Evolutionary conservation across 331 rosid species (phyloP).

Genomic region (Telfairia occidentalis): DNA sequence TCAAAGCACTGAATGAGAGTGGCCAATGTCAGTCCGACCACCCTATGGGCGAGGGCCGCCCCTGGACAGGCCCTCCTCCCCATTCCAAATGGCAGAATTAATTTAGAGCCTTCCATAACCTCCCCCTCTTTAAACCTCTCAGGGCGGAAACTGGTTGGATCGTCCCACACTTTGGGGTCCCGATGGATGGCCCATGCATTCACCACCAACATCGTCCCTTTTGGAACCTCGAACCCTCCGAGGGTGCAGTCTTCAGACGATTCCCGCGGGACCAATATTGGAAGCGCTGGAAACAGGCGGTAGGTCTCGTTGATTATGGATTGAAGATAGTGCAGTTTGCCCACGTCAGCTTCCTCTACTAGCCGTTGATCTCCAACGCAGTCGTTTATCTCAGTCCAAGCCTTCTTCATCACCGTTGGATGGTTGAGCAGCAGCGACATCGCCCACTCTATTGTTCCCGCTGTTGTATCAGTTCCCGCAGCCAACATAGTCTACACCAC

Average conservation of each 20-base stretch:
- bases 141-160: constrained; percentile 21
- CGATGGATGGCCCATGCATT: constrained; percentile 27
- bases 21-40: constrained; percentile 21
- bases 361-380: constrained; percentile 6
- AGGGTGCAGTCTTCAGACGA: constrained; percentile 19
- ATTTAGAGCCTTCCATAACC: background rate
- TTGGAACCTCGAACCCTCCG: constrained; percentile 19
- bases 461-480: background rate
- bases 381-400: constrained; percentile 11
- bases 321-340: constrained; percentile 17
- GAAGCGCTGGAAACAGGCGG: constrained; percentile 17
- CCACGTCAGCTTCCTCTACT: constrained; percentile 15
- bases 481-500: background rate
- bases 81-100: constrained; percentile 35
- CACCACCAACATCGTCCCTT: constrained; percentile 19
- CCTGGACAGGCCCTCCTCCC: constrained; percentile 47
- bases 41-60: constrained; percentile 23
- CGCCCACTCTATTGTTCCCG: background rate
- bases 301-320: constrained; percentile 24
- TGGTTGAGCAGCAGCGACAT: constrained; percentile 1
- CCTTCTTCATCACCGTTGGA: constrained; percentile 13
- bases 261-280: constrained; percentile 19
- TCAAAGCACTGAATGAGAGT: constrained; percentile 32
- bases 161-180: constrained; percentile 22
- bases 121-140: constrained; percentile 19